Percentiles rank a stretch among this genome's conserved stretches.
These are phyloP conservation scores for Volvariella surrecta DNA, from an alignment of 1,284 basidiomycete genomes.

Conservation along the genomic window DNA sequence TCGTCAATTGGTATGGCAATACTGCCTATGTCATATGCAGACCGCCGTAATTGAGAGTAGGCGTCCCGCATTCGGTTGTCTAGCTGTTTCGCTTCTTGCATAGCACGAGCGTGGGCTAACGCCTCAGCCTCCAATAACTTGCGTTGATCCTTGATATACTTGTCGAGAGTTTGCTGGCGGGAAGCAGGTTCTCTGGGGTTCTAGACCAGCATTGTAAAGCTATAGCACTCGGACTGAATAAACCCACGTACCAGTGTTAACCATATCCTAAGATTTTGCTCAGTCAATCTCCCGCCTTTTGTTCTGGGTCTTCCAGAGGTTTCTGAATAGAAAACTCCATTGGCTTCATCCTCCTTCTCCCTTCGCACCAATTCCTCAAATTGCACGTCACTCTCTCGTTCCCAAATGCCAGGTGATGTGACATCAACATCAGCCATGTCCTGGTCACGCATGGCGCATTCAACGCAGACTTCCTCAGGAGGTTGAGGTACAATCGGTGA, in stretches of 20 bases:
- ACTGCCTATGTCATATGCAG: slow-evolving; percentile 57
- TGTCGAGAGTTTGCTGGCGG: slow-evolving; percentile 61
- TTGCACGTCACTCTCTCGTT: slow-evolving; percentile 77
- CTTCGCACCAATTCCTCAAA: slow-evolving; percentile 73
- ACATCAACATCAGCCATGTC: slow-evolving; percentile 97
- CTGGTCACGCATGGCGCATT: slow-evolving; percentile 98
- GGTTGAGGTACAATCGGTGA: slow-evolving; percentile 37
- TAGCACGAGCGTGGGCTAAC: slow-evolving; percentile 61
- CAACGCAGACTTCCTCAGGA: slow-evolving; percentile 84
- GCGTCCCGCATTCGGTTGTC: slow-evolving; percentile 71
- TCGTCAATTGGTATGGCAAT: slow-evolving; percentile 42
- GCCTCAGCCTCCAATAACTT: slow-evolving; percentile 68
- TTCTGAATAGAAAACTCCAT: slow-evolving; percentile 35
- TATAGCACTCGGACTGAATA: slow-evolving; percentile 7
- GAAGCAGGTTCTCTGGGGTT: slow-evolving; percentile 75
- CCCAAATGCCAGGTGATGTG: slow-evolving; percentile 82
- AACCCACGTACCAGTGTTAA: slow-evolving; percentile 61
- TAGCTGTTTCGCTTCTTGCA: slow-evolving; percentile 66
- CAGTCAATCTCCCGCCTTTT: slow-evolving; percentile 64
- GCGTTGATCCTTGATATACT: slow-evolving; percentile 66
- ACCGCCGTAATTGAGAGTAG: slow-evolving; percentile 68
- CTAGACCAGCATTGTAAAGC: slow-evolving; percentile 27
- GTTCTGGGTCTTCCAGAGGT: slow-evolving; percentile 49
- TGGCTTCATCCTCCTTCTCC: slow-evolving; percentile 62
- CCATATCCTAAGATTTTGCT: slow-evolving; percentile 82